phyloP scores from a whole-genome alignment of 176 grass and related monocot genomes.

The Tillandsia fasciculata region DNA sequence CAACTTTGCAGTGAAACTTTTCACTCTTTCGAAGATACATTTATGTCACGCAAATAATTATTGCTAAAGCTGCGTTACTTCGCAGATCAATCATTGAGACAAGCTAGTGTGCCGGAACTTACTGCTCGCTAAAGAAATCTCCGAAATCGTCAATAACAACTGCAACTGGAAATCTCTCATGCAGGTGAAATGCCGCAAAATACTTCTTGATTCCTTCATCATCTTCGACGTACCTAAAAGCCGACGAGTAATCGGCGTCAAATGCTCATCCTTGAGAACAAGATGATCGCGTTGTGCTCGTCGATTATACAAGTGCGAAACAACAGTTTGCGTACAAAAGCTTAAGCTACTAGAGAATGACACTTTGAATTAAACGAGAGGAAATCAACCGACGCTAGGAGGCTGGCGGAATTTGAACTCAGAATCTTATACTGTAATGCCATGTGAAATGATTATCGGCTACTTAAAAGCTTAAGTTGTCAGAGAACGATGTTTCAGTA shows the following conservation, averaged over 20 bases:
- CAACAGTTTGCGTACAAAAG: too few species aligned
- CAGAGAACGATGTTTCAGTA: too few species aligned
- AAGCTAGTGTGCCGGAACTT: neutral
- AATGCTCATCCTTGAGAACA: neutral
- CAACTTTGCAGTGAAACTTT: too few species aligned
- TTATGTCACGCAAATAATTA: too few species aligned
- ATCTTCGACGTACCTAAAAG: slow-evolving; percentile 68
- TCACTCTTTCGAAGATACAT: too few species aligned
- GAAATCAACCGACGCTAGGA: too few species aligned
- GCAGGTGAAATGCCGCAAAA: slow-evolving; percentile 81
- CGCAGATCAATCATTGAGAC: neutral
- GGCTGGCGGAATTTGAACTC: too few species aligned
- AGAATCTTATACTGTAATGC: too few species aligned
- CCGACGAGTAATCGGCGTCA: neutral
- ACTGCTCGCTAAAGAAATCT: slow-evolving; percentile 64
- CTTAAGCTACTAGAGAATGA: too few species aligned
- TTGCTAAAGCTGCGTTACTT: neutral
- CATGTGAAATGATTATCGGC: too few species aligned
- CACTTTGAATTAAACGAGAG: too few species aligned
- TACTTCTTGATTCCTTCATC: slow-evolving; percentile 65
- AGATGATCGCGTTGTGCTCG: neutral
- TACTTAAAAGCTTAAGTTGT: too few species aligned
- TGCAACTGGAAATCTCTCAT: slow-evolving; percentile 50
- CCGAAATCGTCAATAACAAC: slow-evolving; percentile 92
- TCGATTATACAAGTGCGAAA: neutral